Base-by-base conservation (phyloP, 2,329 filamentous ascomycete genomes). In the Alternaria incomplexa region DNA sequence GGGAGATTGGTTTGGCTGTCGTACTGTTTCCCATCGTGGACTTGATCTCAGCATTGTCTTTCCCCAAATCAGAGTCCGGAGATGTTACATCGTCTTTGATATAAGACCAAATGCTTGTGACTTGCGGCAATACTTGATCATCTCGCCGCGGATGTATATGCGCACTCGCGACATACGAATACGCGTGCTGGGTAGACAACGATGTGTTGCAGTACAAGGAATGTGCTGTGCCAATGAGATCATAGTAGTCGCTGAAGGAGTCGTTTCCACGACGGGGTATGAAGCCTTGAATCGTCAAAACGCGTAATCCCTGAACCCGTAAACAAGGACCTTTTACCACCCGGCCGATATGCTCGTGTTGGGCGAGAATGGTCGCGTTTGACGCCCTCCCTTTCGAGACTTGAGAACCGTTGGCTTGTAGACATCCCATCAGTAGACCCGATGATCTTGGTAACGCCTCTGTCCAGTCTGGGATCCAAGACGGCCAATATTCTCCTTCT, bases 221-320 rank as follows among this genome's bases (percentile, higher is more conserved):
- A 6, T 40, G 8, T 17, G n/a, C 4, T 0, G 3, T 40, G 8
- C 2, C 36, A 0, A 40, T 2, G 3, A 40, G 8, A 0, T 40
- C n/a, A 3, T 40, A 40, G 36, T 40, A 40, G 15, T 40, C 36
- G n/a, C 36, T 17, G 36, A 40, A 40, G 2, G n/a, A 40, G 36
- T 17, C 36, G 9, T 40, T 40, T 0, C 20, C 6, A 13, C 20
- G 43, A 22, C 43, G 17, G 3, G 43, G 43, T 0, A 45, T 8
- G 1, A 45, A 45, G 43, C 10, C 12, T 22, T 45, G 17, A 2
- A 20, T 22, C 2, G 11, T 45, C 1, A 22, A 22, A 5, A 45
- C 43, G 17, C 43, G 43, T 13, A 13, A 1, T 22, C 17, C 43
- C 20, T 22, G 43, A 45, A 45, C 20, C 6, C 12, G 17, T 22